Evolutionary conservation across 495 filamentous ascomycete species (phyloP).

Genomic region (Podospora anserina): DNA sequence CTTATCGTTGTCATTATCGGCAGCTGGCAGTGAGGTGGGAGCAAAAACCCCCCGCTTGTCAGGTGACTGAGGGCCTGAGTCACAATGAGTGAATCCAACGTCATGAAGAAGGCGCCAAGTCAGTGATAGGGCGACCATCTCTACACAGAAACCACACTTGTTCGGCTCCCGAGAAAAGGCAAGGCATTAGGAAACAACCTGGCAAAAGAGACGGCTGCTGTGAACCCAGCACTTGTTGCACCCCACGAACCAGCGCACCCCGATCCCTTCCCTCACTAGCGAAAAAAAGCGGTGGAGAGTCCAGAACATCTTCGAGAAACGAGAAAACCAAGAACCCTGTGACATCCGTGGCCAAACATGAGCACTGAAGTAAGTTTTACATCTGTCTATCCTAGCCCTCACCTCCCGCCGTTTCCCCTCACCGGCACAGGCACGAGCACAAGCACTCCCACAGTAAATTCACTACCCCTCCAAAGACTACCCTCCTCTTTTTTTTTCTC

Average conservation of each 20-base stretch:
- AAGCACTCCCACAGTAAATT: slow-evolving; percentile 13
- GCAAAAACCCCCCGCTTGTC: slow-evolving; percentile 27
- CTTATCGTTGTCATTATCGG: background rate
- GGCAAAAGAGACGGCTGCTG: background rate
- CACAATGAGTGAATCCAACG: slow-evolving; percentile 30
- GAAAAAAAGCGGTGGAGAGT: slow-evolving; percentile 23
- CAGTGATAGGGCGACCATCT: slow-evolving; percentile 9
- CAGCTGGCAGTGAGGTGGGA: slow-evolving; percentile 21
- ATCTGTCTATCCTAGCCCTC: slow-evolving; percentile 4
- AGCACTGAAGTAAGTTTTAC: slow-evolving; percentile 36
- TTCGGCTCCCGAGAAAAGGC: background rate
- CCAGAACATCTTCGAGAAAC: slow-evolving; percentile 9
- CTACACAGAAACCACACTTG: slow-evolving; percentile 7
- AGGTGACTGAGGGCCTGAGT: slow-evolving; percentile 34
- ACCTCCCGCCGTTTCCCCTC: slow-evolving; percentile 13
- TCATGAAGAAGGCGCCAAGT: slow-evolving; percentile 28
- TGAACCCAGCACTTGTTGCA: slow-evolving; percentile 8
- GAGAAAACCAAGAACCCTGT: slow-evolving; percentile 7
- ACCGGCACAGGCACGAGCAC: slow-evolving; percentile 11
- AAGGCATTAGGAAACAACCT: background rate
- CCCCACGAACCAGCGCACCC: background rate
- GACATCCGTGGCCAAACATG: slow-evolving; percentile 29
- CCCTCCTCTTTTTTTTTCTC: slow-evolving; percentile 3
- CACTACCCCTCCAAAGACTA: slow-evolving; percentile 27
- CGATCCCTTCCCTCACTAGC: slow-evolving; percentile 1